Base-by-base conservation (phyloP, 768 basidiomycete genomes). In the Boletellus sp. region DNA sequence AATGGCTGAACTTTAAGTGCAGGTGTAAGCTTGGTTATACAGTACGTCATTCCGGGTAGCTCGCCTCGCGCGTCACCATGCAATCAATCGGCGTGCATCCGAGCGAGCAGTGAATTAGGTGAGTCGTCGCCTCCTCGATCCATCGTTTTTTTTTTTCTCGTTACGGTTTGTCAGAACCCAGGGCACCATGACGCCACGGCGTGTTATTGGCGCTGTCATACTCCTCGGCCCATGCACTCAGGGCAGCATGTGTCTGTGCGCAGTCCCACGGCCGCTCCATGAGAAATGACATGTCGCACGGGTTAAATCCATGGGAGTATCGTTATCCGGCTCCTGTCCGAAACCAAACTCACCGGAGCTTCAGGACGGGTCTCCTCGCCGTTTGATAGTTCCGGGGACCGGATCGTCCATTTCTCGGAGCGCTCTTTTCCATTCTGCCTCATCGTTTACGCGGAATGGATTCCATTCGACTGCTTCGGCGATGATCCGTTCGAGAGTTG, bases 131-230 rank as follows among this genome's bases (percentile, higher is more conserved):
- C 41, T 55, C 52, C 39, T 55, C 45, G 38, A 50, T 51, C 56
- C 17, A 52, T 47, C 47, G 19, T 39, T 28, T 49, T 43, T 48
- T 22, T 39, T 28, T 51, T 43, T 48, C 43, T 43, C 20, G 43
- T 55, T n/a, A 28, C 45, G 40, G 45, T 42, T 20, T 41, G 40
- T 50, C 37, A 45, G 13, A 38, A 5, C 35, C 43, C 48, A 53
- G 60, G 48, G 57, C 35, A 10, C 28, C 28, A 52, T 52, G 50
- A 59, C 52, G 63, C 63, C 54, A 52, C 63, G 54, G 55, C 57
- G 33, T 62, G 59, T 58, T 62, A n/a, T n/a, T 49, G 22, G 31
- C 52, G 17, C 42, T 44, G 44, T 42, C 50, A 46, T 52, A 28
- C 38, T 38, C 43, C 41, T 40, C 31, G 40, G 6, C 45, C 40